Evolutionary conservation across 306 rosid genomes (phyloP), one percentile per base, ranked within the genome.

Genomic region (Glycyrrhiza uralensis): DNA sequence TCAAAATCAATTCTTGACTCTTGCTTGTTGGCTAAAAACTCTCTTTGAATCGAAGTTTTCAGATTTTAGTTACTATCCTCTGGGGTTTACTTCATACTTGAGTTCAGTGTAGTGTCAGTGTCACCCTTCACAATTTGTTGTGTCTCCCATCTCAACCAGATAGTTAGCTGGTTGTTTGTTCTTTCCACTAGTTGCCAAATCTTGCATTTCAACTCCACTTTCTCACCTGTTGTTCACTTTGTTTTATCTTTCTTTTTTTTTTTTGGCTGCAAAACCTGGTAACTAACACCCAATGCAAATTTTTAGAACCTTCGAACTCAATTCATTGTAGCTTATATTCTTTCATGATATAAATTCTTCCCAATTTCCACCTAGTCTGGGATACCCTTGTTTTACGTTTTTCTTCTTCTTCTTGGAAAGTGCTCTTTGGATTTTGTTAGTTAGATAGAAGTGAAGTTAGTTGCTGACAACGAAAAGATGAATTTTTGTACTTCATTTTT

Each of bases 21-120:
- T 79, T 66, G 19, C 55, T 76, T 71, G 33, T 61, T 71, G 12
- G 64, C 77, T 74, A 81, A 87, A 83, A 87, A 83, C 82, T 87
- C 84, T 81, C 93, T 89, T 89, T 77, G 77, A 87, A 82, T 87
- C 85, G 45, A 92, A 87, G 96, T 81, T 67, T 85, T 54, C 32
- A 69, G 92, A 75, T 54, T 85, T 51, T 23, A 61, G 47, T 66
- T 10, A 55, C 63, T 63, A 38, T 29, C 60, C 55, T 33, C 73
- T 51, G 68, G 81, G 69, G 65, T 9, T 50, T 64, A 1, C 75
- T 54, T 44, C 66, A 41, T 2, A 24, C 66, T 2, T 4, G 50
- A 45, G 24, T 57, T 26, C 6, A 32, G 36, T 32, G 0, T 26
- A 50, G 39, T 80, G 74, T 70, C 46, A 30, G 42, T 75, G 54